phyloP scores from a whole-genome alignment of 768 basidiomycete genomes.

The Porpolomopsis calyptriformis region DNA sequence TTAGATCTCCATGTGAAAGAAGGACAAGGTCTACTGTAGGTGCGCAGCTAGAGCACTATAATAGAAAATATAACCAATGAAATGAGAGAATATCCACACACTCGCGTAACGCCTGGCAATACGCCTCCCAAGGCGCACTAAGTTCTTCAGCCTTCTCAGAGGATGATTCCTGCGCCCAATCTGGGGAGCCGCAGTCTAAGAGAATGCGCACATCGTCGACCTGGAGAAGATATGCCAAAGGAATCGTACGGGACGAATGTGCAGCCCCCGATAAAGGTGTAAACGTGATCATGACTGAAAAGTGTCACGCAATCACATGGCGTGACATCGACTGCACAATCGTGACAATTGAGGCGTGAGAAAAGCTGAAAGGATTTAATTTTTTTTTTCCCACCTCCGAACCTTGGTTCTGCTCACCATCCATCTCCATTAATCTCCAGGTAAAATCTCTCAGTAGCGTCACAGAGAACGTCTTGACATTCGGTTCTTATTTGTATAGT shows the following conservation, averaged over 20 bases:
- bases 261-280: slow-evolving; percentile 84
- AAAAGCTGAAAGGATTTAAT: background rate
- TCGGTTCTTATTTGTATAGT: too few species aligned
- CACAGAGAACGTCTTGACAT: too few species aligned
- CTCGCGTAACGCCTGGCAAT: slow-evolving; percentile 60
- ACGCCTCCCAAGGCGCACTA: slow-evolving; percentile 46
- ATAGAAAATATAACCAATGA: background rate
- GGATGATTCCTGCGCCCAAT: slow-evolving; percentile 60
- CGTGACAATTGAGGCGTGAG: background rate
- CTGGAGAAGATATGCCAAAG: slow-evolving; percentile 79
- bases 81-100: slow-evolving; percentile 26
- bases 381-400: background rate
- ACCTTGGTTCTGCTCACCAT: background rate
- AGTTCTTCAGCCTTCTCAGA: slow-evolving; percentile 24
- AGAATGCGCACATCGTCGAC: slow-evolving; percentile 91
- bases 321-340: background rate
- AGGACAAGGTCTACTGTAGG: slow-evolving; percentile 83
- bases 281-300: slow-evolving; percentile 89
- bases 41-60: slow-evolving; percentile 42
- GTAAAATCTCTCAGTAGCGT: too few species aligned
- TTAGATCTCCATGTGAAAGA: slow-evolving; percentile 86
- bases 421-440: too few species aligned
- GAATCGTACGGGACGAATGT: slow-evolving; percentile 48
- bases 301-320: background rate
- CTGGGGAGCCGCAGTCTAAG: slow-evolving; percentile 89